These are phyloP conservation scores for Coemansia pectinata DNA, from an alignment of 192 early-diverging fungal species.

Conservation along the genomic window DNA sequence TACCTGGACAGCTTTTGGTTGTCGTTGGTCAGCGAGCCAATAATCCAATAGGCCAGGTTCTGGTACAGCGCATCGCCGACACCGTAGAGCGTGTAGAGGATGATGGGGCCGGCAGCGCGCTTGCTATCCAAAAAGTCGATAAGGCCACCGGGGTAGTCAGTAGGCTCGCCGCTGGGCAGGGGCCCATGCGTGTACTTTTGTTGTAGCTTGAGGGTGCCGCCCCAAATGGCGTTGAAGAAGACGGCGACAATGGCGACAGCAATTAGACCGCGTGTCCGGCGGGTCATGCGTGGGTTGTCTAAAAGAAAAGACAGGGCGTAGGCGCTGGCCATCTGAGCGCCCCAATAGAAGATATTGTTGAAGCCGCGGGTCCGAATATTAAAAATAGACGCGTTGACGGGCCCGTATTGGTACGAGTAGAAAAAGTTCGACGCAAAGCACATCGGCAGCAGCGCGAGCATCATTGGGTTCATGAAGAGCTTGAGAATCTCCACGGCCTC, in stretches of 20 bases:
- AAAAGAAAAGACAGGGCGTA: constrained; percentile 65
- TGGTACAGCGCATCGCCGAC: constrained; percentile 79
- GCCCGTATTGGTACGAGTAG: constrained; percentile 74
- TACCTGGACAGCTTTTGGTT: constrained; percentile 64
- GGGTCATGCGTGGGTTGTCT: constrained; percentile 58
- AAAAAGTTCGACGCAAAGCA: constrained; percentile 79
- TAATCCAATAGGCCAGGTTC: constrained; percentile 75
- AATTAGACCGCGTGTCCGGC: constrained; percentile 63
- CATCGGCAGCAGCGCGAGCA: constrained; percentile 68
- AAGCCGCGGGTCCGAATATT: constrained; percentile 69
- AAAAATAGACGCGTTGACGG: constrained; percentile 69
- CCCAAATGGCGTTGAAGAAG: constrained; percentile 61
- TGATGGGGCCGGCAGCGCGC: constrained; percentile 60
- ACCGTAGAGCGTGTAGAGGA: constrained; percentile 75
- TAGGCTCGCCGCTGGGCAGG: constrained; percentile 9
- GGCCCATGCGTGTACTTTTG: constrained; percentile 55
- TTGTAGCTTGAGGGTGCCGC: constrained; percentile 64
- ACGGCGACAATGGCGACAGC: constrained; percentile 54
- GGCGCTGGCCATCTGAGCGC: constrained; percentile 71
- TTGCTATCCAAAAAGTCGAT: constrained; percentile 46
- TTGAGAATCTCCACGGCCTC: constrained; percentile 60
- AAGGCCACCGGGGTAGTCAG: constrained; percentile 37
- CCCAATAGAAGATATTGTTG: constrained; percentile 79
- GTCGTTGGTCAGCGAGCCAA: constrained; percentile 84
- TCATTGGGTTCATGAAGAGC: constrained; percentile 66